phyloP scores from a whole-genome alignment of 805 yeast species.

The Candida wancherniae region DNA sequence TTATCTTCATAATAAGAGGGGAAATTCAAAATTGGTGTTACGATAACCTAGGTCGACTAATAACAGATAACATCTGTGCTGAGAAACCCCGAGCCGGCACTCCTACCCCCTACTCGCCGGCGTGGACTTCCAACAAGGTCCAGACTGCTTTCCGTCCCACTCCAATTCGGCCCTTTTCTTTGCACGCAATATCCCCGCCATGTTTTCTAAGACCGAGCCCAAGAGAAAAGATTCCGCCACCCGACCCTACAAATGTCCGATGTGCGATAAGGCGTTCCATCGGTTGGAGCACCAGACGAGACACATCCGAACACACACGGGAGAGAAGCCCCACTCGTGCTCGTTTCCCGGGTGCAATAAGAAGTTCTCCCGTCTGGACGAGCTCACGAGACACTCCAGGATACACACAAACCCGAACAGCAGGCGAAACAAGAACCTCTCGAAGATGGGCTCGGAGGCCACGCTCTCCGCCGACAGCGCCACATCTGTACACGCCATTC shows the following conservation, averaged over 20 bases:
- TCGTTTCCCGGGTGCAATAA: constrained; percentile 66
- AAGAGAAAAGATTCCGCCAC: constrained; percentile 17
- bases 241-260: constrained; percentile 68
- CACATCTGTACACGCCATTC: no score
- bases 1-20: no score
- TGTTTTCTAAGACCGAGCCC: constrained; percentile 15
- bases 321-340: constrained; percentile 78
- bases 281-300: constrained; percentile 75
- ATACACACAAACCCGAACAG: constrained; percentile 71
- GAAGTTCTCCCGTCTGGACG: constrained; percentile 66
- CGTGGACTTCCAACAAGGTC: no score
- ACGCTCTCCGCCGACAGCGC: not conserved
- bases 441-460: constrained; percentile 6
- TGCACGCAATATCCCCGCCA: no score
- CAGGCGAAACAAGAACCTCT: constrained; percentile 48
- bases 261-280: constrained; percentile 71
- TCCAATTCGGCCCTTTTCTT: no score
- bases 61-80: no score
- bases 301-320: constrained; percentile 76
- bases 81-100: no score
- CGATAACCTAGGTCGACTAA: no score
- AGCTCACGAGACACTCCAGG: constrained; percentile 66
- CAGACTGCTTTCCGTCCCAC: no score
- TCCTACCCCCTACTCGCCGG: no score
- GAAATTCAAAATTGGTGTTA: no score